Conservation (phyloP, 2,329 filamentous ascomycete species). For the Macrophomina pseudophaseolina region DNA sequence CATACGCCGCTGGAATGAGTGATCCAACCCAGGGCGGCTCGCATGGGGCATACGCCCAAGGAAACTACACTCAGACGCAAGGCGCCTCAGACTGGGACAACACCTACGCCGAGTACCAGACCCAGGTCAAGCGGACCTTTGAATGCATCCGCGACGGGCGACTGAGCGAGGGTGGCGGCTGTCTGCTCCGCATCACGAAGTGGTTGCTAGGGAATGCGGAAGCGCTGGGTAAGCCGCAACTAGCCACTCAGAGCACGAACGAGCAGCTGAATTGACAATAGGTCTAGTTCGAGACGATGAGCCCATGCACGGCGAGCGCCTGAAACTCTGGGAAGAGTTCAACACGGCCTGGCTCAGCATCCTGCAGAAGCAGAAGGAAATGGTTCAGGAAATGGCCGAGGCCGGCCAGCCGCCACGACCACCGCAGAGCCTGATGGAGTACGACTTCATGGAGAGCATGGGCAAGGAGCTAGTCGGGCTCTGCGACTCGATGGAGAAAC, state of each 20-base stretch:
- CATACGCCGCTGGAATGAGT: conserved; percentile 60
- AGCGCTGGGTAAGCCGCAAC: conserved; percentile 61
- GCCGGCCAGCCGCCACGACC: conserved; percentile 62
- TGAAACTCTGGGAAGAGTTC: conserved; percentile 91
- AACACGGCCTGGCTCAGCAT: conserved; percentile 89
- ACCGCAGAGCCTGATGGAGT: conserved; percentile 69
- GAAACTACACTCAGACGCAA: conserved; percentile 39
- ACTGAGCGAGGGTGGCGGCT: conserved; percentile 63
- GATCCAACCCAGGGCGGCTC: conserved; percentile 52
- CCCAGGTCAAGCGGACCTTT: conserved; percentile 67
- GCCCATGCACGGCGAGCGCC: conserved; percentile 72
- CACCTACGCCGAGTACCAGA: conserved; percentile 68
- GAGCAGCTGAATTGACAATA: conserved; percentile 57
- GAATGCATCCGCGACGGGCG: conserved; percentile 69
- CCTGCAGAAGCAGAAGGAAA: conserved; percentile 81
- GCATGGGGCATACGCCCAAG: conserved; percentile 46
- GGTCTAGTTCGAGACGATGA: conserved; percentile 85
- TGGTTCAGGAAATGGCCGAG: conserved; percentile 65
- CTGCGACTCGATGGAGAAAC: conserved; percentile 84
- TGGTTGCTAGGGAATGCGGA: conserved; percentile 71
- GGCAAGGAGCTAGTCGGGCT: conserved; percentile 80
- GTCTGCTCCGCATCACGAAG: conserved; percentile 66
- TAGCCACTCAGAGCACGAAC: conserved; percentile 29
- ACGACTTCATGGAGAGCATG: conserved; percentile 75
- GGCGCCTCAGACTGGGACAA: conserved; percentile 64